Conservation (phyloP, 1,139 yeast genomes). For the Hyphopichia wangnamkhiaoensis region DNA sequence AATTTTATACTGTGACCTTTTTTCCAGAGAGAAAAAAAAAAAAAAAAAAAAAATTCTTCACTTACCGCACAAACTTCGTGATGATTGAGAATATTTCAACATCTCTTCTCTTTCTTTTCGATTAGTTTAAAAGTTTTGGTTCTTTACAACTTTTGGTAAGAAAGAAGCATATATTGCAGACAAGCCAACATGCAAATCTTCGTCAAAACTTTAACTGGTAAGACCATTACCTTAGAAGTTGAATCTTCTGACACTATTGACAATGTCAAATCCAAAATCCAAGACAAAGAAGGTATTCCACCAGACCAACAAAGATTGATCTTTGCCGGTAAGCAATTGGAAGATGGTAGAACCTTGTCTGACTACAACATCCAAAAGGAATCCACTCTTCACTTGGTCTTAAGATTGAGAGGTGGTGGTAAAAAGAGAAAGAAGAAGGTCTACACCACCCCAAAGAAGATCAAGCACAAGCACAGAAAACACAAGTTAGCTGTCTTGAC, state of each 20-base stretch:
- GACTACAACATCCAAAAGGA: slow-evolving; percentile 99
- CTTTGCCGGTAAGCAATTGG: slow-evolving; percentile 99
- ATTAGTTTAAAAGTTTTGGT: slow-evolving; percentile 1
- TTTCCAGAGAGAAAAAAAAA: no score
- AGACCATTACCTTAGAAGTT: slow-evolving; percentile 98
- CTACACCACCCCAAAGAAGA: slow-evolving; percentile 99
- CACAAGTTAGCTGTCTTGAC: slow-evolving; percentile 98
- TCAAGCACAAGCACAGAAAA: slow-evolving; percentile 99
- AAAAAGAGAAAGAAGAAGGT: slow-evolving; percentile 99
- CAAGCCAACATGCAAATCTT: slow-evolving; percentile 90
- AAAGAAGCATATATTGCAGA: slow-evolving; percentile 53
- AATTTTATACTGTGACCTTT: no score
- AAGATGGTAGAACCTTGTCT: slow-evolving; percentile 97
- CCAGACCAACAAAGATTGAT: slow-evolving; percentile 99
- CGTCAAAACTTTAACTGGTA: slow-evolving; percentile 98
- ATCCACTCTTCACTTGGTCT: slow-evolving; percentile 95
- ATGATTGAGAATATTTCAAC: slow-evolving; percentile 8
- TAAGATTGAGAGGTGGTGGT: slow-evolving; percentile 99
- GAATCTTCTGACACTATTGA: slow-evolving; percentile 99
- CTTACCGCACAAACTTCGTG: no score
- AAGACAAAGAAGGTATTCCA: slow-evolving; percentile 99
- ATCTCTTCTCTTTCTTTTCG: background rate
- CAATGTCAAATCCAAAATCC: slow-evolving; percentile 98
- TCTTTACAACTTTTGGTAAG: slow-evolving; percentile 35
- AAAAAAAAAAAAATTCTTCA: no score